These are phyloP conservation scores for Chaetomiaceae sp. DNA, from an alignment of 2,329 filamentous ascomycete species.

Conservation along the genomic window DNA sequence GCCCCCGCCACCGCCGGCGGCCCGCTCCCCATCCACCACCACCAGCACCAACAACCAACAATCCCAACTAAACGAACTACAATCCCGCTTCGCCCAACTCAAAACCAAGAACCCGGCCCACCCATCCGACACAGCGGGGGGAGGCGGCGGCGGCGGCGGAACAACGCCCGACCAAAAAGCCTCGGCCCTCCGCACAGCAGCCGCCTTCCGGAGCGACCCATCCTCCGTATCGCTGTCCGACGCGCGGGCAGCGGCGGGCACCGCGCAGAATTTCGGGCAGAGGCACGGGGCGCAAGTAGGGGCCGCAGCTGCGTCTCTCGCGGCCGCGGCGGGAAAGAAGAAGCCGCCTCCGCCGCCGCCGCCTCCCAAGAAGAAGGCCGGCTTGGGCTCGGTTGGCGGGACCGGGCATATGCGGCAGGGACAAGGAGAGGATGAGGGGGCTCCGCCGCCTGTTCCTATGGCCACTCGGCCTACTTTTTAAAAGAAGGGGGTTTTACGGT, in stretches of 20 bases:
- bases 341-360: constrained; percentile 50
- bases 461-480: constrained; percentile 26
- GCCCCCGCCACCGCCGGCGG: constrained; percentile 19
- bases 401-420: constrained; percentile 3
- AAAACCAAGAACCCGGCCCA: no score
- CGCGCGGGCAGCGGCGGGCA: constrained; percentile 53
- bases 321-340: constrained; percentile 42
- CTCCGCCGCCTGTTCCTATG: constrained; percentile 48
- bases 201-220: constrained; percentile 56
- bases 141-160: background rate
- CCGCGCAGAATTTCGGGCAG: constrained; percentile 65
- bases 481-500: no score
- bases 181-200: constrained; percentile 57
- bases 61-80: constrained; percentile 57
- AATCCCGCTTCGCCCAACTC: constrained; percentile 49
- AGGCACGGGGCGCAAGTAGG: constrained; percentile 65
- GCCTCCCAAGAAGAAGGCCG: constrained; percentile 50
- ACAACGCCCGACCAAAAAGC: constrained; percentile 50
- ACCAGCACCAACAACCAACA: constrained; percentile 20
- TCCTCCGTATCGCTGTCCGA: constrained; percentile 58
- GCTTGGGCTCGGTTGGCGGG: constrained; percentile 26
- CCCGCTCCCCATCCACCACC: constrained; percentile 4
- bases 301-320: no score
- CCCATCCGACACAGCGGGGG: no score
- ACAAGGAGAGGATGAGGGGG: constrained; percentile 20